phyloP scores from a whole-genome alignment of 2,329 filamentous ascomycete species.

The Talaromyces sp. region DNA sequence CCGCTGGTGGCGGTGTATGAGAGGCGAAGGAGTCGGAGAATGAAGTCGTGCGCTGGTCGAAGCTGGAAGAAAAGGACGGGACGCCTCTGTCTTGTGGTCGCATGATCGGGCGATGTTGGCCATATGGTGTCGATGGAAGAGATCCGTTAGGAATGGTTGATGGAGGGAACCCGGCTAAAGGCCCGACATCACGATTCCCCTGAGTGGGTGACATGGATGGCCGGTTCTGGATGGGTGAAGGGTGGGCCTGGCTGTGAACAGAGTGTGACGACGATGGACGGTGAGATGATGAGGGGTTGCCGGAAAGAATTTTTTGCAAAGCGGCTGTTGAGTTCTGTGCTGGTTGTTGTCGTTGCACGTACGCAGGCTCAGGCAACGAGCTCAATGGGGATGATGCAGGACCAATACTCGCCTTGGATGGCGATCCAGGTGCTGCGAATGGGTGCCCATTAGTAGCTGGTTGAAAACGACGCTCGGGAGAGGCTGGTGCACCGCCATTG shows the following conservation, averaged over 20 bases:
- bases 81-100: constrained; percentile 29
- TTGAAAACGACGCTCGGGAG: constrained; percentile 32
- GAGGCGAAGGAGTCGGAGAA: constrained; percentile 31
- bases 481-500: constrained; percentile 21
- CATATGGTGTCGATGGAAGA: constrained; percentile 33
- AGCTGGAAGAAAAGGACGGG: constrained; percentile 28
- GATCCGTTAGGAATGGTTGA: constrained; percentile 26
- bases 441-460: constrained; percentile 22
- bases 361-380: constrained; percentile 20
- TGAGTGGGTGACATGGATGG: constrained; percentile 50
- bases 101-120: constrained; percentile 28
- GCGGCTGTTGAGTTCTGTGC: constrained; percentile 30
- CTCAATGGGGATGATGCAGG: constrained; percentile 25
- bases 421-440: constrained; percentile 33
- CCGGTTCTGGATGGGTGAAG: constrained; percentile 44
- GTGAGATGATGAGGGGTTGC: constrained; percentile 24
- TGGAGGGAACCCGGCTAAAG: constrained; percentile 44
- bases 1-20: constrained; percentile 29
- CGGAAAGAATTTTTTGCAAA: constrained; percentile 19
- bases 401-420: constrained; percentile 28
- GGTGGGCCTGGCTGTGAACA: constrained; percentile 29
- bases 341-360: constrained; percentile 22
- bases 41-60: constrained; percentile 28
- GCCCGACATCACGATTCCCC: constrained; percentile 48
- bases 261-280: constrained; percentile 45